phyloP scores from a whole-genome alignment of 2,329 filamentous ascomycete genomes.

The Rhynchosporium secalis region DNA sequence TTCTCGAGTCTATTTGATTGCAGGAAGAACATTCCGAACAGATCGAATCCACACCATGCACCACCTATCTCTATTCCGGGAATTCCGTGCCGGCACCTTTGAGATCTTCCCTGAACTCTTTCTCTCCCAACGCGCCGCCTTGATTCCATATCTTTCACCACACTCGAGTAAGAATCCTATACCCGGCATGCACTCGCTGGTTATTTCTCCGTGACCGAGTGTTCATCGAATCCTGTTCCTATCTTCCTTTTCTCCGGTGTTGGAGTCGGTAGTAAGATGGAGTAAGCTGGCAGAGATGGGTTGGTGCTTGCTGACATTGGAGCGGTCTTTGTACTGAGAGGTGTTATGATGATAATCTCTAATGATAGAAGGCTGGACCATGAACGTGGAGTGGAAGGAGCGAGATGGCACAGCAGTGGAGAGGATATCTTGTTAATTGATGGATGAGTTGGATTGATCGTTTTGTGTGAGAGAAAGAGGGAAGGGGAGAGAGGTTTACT shows the following conservation, averaged over 20 bases:
- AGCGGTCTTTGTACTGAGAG: slow-evolving; percentile 34
- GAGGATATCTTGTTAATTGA: slow-evolving; percentile 34
- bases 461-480: not conserved
- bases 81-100: slow-evolving; percentile 28
- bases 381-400: slow-evolving; percentile 32
- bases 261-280: slow-evolving; percentile 31
- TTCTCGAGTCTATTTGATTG: no score
- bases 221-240: slow-evolving; percentile 31
- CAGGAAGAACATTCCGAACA: slow-evolving; percentile 21
- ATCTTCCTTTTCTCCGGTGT: slow-evolving; percentile 39
- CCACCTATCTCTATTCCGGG: slow-evolving; percentile 16
- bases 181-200: slow-evolving; percentile 37
- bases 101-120: slow-evolving; percentile 33
- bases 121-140: slow-evolving; percentile 29
- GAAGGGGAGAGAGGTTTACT: slow-evolving; percentile 30
- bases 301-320: slow-evolving; percentile 38
- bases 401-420: slow-evolving; percentile 34
- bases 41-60: slow-evolving; percentile 30
- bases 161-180: slow-evolving; percentile 34
- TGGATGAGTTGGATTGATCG: slow-evolving; percentile 30
- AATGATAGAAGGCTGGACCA: slow-evolving; percentile 38
- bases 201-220: slow-evolving; percentile 27
- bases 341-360: slow-evolving; percentile 32
- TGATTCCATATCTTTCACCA: slow-evolving; percentile 30
- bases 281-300: slow-evolving; percentile 22